A percentile compares a stretch with the other conserved stretches of the same genome.
Evolutionary conservation across 371 early-diverging fungal species (phyloP).

Genomic region (Rhizomucor pusillus): DNA sequence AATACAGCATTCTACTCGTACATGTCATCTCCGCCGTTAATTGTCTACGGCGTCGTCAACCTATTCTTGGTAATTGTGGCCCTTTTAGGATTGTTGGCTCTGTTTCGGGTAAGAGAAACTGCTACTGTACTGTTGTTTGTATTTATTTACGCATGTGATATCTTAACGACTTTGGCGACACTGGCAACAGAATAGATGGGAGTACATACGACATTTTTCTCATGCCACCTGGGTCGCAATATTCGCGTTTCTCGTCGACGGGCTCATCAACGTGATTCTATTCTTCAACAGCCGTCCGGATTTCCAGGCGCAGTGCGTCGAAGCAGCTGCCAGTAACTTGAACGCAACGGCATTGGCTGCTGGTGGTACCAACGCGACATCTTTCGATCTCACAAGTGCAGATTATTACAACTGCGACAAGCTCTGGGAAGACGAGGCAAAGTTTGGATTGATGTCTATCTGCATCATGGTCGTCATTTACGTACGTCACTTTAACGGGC

Average conservation of each 20-base stretch:
- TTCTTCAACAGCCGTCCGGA: slow-evolving; percentile 26
- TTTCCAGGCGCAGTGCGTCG: slow-evolving; percentile 31
- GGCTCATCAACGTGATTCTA: slow-evolving; percentile 26
- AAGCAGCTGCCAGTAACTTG: slow-evolving; percentile 9
- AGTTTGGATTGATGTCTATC: slow-evolving; percentile 37
- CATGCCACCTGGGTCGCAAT: slow-evolving; percentile 21
- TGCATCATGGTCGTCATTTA: slow-evolving; percentile 36
- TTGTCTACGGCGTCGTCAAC: slow-evolving; percentile 42
- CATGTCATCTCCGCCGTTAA: slow-evolving; percentile 22
- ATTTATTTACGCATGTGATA: neutral
- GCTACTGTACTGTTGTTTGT: too few relatives aligned
- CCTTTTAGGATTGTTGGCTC: slow-evolving; percentile 25
- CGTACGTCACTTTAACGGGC: slow-evolving; percentile 21
- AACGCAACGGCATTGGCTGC: neutral
- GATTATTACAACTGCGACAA: slow-evolving; percentile 46
- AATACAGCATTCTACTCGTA: slow-evolving; percentile 42
- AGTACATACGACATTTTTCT: slow-evolving; percentile 13
- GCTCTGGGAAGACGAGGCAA: slow-evolving; percentile 44
- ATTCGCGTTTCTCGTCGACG: slow-evolving; percentile 26
- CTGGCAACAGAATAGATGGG: slow-evolving; percentile 15
- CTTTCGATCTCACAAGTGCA: slow-evolving; percentile 2
- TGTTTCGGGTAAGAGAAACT: slow-evolving; percentile 25
- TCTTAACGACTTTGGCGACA: slow-evolving; percentile 12
- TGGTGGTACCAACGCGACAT: neutral
- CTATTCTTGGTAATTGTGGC: slow-evolving; percentile 27